Evolutionary conservation across 306 rosid genomes (phyloP), one percentile per base, ranked within the genome.

Genomic region (Oxytropis ochrocephala): DNA sequence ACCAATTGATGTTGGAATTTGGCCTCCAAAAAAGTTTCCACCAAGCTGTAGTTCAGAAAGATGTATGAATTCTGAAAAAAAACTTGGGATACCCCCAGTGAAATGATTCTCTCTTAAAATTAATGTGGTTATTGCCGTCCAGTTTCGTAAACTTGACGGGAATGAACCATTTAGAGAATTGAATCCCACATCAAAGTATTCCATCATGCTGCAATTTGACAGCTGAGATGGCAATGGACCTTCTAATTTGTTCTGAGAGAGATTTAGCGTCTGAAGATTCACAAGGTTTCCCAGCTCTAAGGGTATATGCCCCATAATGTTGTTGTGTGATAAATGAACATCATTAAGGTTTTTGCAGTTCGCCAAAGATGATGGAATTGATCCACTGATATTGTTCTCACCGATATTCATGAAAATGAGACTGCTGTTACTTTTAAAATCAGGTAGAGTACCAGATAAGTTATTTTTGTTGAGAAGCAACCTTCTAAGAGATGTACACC

Each of bases 191-290:
- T 86, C 87, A 56, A 89, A 84, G 2, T 2, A 6, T 14, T 56
- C 73, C 76, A 92, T 17, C 55, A 74, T 84, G 63, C 64, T 55
- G 62, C 95, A 89, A 8, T 76, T 78, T 42, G 91, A 87, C 27
- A 92, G 78, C 42, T 75, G 78, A 67, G 86, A 27, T 2, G 98
- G 88, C 75, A 92, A 60, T 72, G 87, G 77, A 62, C 96, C 96
- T 72, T 67, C 85, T 33, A 91, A 68, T 2, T 64, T 69, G 80
- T 89, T 87, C 61, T 78, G 72, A 43, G 88, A 68, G 59, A 91
- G 83, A 52, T 13, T 35, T 77, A 89, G 49, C 6, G 43, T 18
- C 47, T 91, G 91, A 67, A 89, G 78, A 19, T 78, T 79, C 30
- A 49, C 72, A 35, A 87, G 89, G 13, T 54, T 70, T 57, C 74